Evolutionary conservation across 2,329 filamentous ascomycete species (phyloP).

Genomic region (Coniosporium tulheliwenetii): DNA sequence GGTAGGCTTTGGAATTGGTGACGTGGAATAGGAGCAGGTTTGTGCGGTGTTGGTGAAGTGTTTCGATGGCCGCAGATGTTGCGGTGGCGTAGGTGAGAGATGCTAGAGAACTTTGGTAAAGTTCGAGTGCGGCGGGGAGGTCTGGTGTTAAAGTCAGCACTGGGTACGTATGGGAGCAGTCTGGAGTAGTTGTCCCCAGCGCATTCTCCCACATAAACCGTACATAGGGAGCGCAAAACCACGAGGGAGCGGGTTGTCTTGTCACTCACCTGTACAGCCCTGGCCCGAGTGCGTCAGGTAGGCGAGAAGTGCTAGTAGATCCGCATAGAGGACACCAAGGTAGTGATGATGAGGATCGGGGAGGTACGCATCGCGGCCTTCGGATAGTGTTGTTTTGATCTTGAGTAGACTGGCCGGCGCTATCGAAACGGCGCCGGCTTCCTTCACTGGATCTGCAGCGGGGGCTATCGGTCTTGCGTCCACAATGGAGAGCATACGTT

Average conservation of each 20-base stretch:
- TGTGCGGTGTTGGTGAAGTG: conserved; percentile 52
- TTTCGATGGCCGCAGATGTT: conserved; percentile 36
- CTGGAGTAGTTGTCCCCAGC: too few relatives aligned
- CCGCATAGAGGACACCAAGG: conserved; percentile 39
- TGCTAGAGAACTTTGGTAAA: conserved; percentile 3
- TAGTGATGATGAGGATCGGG: conserved; percentile 28
- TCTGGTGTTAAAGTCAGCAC: too few relatives aligned
- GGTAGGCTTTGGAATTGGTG: conserved; percentile 46
- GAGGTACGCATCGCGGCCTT: conserved; percentile 39
- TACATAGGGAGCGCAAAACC: too few relatives aligned
- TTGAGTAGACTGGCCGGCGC: conserved; percentile 29
- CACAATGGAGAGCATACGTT: conserved; percentile 16
- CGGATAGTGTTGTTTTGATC: conserved; percentile 35
- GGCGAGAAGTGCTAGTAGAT: conserved; percentile 47
- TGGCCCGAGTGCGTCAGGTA: conserved; percentile 39
- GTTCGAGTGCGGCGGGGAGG: too few relatives aligned
- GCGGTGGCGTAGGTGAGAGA: conserved; percentile 14
- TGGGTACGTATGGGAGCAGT: too few relatives aligned
- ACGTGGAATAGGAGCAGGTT: conserved; percentile 53
- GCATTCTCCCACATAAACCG: too few relatives aligned
- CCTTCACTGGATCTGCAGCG: not conserved
- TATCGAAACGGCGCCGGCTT: not conserved
- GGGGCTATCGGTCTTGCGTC: conserved; percentile 4
- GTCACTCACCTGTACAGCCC: too few relatives aligned
- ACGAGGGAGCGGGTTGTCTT: too few relatives aligned